These are phyloP conservation scores for Leucosporidium yakuticum DNA, from an alignment of 768 basidiomycete genomes.

Conservation along the genomic window DNA sequence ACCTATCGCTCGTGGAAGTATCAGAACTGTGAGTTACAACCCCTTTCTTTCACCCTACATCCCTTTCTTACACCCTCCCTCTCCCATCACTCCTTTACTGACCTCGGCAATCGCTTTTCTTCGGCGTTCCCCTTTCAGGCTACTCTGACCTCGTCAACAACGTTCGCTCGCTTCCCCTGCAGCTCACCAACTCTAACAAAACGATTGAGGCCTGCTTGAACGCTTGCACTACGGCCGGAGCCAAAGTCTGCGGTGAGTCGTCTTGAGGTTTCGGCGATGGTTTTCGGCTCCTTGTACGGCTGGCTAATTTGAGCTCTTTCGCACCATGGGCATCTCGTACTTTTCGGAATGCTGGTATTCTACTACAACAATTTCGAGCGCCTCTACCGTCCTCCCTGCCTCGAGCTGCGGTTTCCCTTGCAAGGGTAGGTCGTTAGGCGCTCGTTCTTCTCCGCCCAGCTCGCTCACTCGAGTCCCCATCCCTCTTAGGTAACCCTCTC, in stretches of 20 bases:
- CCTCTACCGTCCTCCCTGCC: slow-evolving; percentile 1
- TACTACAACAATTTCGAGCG: not conserved
- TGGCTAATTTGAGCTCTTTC: not conserved
- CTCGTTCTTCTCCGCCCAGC: not conserved
- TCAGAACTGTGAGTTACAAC: slow-evolving; percentile 6
- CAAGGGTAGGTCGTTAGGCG: slow-evolving; percentile 15
- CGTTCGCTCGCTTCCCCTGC: slow-evolving; percentile 5
- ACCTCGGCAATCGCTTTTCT: no score
- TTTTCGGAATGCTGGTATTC: slow-evolving; percentile 9
- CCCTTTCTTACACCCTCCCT: no score
- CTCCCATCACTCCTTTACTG: no score
- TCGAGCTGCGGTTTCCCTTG: slow-evolving; percentile 13
- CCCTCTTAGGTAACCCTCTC: not conserved
- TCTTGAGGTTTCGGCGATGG: not conserved
- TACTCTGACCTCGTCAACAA: slow-evolving; percentile 22
- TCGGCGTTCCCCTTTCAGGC: not conserved
- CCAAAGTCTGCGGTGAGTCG: slow-evolving; percentile 2
- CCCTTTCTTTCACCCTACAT: no score
- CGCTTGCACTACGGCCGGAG: not conserved
- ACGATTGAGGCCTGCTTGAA: slow-evolving; percentile 21
- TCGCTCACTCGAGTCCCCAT: not conserved
- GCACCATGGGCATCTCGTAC: not conserved
- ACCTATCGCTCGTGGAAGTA: slow-evolving; percentile 11
- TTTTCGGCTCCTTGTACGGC: not conserved
- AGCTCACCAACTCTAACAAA: not conserved